Conservation (phyloP, 441 rosid genomes). For the Daphne laureola region DNA sequence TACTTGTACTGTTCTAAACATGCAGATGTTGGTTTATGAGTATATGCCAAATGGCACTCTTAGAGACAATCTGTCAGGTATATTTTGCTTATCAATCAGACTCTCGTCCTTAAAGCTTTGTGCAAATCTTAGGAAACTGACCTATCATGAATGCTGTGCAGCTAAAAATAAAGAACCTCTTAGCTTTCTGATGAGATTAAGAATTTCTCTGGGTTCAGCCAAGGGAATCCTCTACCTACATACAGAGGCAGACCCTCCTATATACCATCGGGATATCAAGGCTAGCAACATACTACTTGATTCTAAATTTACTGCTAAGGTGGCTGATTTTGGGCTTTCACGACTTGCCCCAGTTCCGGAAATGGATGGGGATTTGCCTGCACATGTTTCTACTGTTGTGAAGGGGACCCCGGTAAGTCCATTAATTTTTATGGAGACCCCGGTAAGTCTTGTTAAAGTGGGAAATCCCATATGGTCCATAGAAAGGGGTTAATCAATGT, state of each 20-base stretch:
- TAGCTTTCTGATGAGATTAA: constrained; percentile 62
- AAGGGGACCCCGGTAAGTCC: constrained; percentile 87
- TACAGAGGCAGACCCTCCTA: constrained; percentile 93
- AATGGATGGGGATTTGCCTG: constrained; percentile 59
- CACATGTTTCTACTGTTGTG: constrained; percentile 90
- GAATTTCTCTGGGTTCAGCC: constrained; percentile 71
- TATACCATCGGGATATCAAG: constrained; percentile 92
- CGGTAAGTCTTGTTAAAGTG: too few relatives aligned
- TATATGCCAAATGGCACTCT: constrained; percentile 86
- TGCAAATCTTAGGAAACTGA: constrained; percentile 5
- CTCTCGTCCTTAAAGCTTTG: background rate
- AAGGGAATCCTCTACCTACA: constrained; percentile 88
- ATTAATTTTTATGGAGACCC: background rate
- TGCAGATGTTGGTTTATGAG: constrained; percentile 94
- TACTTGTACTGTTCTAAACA: constrained; percentile 4
- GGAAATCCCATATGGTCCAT: too few relatives aligned
- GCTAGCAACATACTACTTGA: constrained; percentile 91
- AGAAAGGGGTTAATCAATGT: too few relatives aligned
- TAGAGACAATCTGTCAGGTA: constrained; percentile 85
- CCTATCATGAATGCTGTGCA: constrained; percentile 27
- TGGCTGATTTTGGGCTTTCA: constrained; percentile 97
- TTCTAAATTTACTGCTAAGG: constrained; percentile 65
- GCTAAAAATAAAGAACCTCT: constrained; percentile 45
- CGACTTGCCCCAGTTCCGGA: constrained; percentile 90
- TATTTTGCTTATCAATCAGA: background rate